Base-by-base conservation (phyloP, 1,284 basidiomycete genomes). In the Pyrrhoderma noxium region DNA sequence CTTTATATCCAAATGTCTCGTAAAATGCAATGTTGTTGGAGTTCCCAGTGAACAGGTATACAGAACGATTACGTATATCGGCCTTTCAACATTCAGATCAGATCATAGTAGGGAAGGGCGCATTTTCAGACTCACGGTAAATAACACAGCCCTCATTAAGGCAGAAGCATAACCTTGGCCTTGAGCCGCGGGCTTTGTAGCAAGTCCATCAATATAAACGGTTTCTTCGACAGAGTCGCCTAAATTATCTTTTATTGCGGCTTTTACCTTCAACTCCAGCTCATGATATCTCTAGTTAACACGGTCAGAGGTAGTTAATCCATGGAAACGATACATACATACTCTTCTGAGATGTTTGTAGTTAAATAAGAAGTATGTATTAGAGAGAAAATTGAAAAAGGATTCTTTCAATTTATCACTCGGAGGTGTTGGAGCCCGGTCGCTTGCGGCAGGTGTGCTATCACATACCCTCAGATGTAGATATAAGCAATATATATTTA, bases 1-100 rank as follows among this genome's bases (percentile, higher is more conserved):
- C 42, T 2, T 45, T 43, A 45, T 57, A 62, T 22, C 59, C 60
- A 23, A 55, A 55, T 8, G 52, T 53, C 39, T 60, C 57, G 51
- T 61, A 62, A 46, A 59, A 61, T 9, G 47, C 42, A 2, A 56
- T 56, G 41, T 62, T 62, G 0, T 19, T n/a, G 22, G 42, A n/a
- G 37, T 61, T 60, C 19, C 60, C 57, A 2, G 57, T 55, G n/a
- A 42, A 34, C 3, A 61, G 55, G 27, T 46, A 57, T 0, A 57
- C 52, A 8, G 56, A 46, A n/a, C 53, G 53, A 19, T 51, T 47
- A 25, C 57, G 55, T 1, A 47, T 49, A 45, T 61, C 61, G 7
- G 58, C 59, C 58, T 59, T 39, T 39, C n/a, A 41, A 45, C 11
- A 40, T 18, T 23, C 23, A 44, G 22, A 21, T 13, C 19, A 11